A percentile compares a stretch with the other conserved stretches of the same genome.
Conservation (phyloP, 2,329 filamentous ascomycete species). For the Paracoccidioides lutzii region DNA sequence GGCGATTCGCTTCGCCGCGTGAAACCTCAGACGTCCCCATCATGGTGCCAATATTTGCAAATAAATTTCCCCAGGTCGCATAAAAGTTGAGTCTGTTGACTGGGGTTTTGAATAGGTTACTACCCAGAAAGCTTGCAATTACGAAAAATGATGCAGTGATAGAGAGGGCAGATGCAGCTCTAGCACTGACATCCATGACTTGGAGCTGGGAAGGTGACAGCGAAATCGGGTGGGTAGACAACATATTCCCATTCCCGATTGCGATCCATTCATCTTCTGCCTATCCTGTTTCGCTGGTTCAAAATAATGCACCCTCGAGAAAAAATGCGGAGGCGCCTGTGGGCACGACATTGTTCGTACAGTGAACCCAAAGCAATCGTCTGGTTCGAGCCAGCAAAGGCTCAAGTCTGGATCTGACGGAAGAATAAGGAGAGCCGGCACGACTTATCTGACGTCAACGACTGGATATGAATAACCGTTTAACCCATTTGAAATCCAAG, state of each 20-base stretch:
- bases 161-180: slow-evolving; percentile 14
- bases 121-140: slow-evolving; percentile 12
- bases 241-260: not conserved
- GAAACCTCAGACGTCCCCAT: slow-evolving; percentile 52
- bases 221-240: not conserved
- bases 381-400: not conserved
- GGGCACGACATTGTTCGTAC: too few relatives aligned
- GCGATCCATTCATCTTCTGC: not conserved
- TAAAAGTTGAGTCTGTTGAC: slow-evolving; percentile 79
- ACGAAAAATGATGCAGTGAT: slow-evolving; percentile 12
- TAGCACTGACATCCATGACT: slow-evolving; percentile 9
- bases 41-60: slow-evolving; percentile 63
- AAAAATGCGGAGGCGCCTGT: not conserved
- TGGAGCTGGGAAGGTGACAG: not conserved
- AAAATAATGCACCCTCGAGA: not conserved
- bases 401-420: not conserved
- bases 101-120: slow-evolving; percentile 14
- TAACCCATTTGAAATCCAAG: too few relatives aligned
- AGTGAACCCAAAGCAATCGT: not conserved
- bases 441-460: not conserved
- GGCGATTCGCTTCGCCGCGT: slow-evolving; percentile 35
- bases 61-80: slow-evolving; percentile 67
- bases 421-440: not conserved
- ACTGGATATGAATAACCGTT: too few relatives aligned
- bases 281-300: not conserved